phyloP scores from a whole-genome alignment of 2,329 filamentous ascomycete species.

The Claviceps humidiphila region DNA sequence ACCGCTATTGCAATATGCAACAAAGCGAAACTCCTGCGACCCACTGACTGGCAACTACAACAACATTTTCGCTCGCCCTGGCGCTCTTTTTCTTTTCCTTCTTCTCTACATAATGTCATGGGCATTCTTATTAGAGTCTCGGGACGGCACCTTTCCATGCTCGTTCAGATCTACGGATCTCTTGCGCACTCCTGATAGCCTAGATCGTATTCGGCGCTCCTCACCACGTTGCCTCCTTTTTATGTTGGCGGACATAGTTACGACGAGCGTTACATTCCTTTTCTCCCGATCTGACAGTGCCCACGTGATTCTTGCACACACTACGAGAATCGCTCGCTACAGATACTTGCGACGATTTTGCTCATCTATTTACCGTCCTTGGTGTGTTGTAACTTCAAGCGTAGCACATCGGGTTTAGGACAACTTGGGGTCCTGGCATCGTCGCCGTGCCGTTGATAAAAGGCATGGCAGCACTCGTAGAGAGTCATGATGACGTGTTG shows the following conservation, averaged over 20 bases:
- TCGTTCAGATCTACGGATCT: conserved; percentile 82
- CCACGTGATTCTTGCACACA: background rate
- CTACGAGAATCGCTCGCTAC: background rate
- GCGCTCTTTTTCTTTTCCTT: conserved; percentile 15
- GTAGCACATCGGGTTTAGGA: conserved; percentile 66
- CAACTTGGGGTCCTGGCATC: conserved; percentile 68
- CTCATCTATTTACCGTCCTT: conserved; percentile 20
- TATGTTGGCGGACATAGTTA: conserved; percentile 30
- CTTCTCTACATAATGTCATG: conserved; percentile 57
- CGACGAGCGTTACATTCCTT: conserved; percentile 33
- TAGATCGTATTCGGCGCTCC: conserved; percentile 66
- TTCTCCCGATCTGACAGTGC: background rate
- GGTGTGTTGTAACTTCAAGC: conserved; percentile 74
- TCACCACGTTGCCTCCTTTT: conserved; percentile 53
- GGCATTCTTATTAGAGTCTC: conserved; percentile 99
- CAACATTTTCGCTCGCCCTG: conserved; percentile 12
- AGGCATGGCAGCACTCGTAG: conserved; percentile 85
- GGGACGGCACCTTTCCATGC: conserved; percentile 78
- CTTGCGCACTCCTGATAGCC: conserved; percentile 97
- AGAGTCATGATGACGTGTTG: conserved; percentile 65
- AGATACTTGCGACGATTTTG: no score
- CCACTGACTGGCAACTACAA: background rate
- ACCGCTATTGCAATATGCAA: conserved; percentile 14
- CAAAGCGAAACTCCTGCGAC: conserved; percentile 8
- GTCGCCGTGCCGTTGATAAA: conserved; percentile 71